A percentile compares a stretch with the other conserved stretches of the same genome.
These are phyloP conservation scores for Astragalus glycyphyllos DNA, from an alignment of 306 rosid species.

Conservation along the genomic window DNA sequence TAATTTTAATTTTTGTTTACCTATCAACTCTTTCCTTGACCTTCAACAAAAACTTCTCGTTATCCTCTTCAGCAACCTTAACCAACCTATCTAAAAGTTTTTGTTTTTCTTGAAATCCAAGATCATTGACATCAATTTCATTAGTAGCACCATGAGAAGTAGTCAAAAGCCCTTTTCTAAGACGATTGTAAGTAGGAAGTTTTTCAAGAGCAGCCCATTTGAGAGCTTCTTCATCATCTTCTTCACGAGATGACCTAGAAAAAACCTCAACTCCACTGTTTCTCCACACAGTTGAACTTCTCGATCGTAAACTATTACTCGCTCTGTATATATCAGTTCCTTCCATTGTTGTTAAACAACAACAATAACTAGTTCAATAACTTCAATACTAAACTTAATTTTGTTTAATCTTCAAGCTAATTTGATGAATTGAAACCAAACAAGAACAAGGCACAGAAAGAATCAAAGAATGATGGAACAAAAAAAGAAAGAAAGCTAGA, in stretches of 20 bases:
- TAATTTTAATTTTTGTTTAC: not conserved
- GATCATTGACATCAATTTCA: slow-evolving; percentile 63
- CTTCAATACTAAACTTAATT: not conserved
- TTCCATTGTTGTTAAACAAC: slow-evolving; percentile 48
- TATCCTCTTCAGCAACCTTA: slow-evolving; percentile 60
- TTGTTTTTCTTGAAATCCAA: slow-evolving; percentile 48
- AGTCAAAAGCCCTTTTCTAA: slow-evolving; percentile 69
- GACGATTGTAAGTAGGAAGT: slow-evolving; percentile 79
- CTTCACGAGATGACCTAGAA: slow-evolving; percentile 58
- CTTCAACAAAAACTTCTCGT: slow-evolving; percentile 57
- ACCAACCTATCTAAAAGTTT: slow-evolving; percentile 55
- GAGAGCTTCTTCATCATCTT: slow-evolving; percentile 79
- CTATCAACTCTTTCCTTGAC: slow-evolving; percentile 69
- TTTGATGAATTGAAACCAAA: not conserved
- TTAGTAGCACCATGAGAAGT: slow-evolving; percentile 52
- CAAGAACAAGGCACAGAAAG: not conserved
- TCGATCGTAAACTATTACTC: slow-evolving; percentile 40
- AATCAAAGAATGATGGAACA: slow-evolving; percentile 8
- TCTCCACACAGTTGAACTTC: slow-evolving; percentile 59
- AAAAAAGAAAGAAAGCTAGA: not conserved
- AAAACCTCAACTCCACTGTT: slow-evolving; percentile 56
- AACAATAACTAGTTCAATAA: not conserved
- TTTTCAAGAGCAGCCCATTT: slow-evolving; percentile 79
- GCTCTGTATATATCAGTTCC: slow-evolving; percentile 53
- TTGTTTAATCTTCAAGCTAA: not conserved